Evolutionary conservation across 805 yeast species (phyloP).

Genomic region (Lachancea fermentati): DNA sequence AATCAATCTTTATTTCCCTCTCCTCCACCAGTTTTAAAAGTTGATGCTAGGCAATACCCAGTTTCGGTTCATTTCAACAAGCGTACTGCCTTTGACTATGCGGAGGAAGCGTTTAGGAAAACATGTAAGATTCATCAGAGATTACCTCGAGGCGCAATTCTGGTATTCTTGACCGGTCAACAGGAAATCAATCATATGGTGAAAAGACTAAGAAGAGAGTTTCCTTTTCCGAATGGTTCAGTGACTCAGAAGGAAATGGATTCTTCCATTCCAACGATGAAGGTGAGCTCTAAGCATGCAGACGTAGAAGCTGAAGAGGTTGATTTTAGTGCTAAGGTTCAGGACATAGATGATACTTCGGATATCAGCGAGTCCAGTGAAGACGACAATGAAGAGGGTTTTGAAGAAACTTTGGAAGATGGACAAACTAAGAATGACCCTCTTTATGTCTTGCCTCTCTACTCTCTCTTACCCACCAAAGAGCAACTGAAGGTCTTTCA

Average conservation of each 20-base stretch:
- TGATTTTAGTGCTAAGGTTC: constrained; percentile 54
- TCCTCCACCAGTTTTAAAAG: constrained; percentile 84
- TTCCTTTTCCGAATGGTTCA: constrained; percentile 42
- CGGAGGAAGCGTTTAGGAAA: constrained; percentile 81
- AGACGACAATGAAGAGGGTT: constrained; percentile 47
- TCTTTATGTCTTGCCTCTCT: constrained; percentile 83
- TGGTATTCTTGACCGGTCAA: constrained; percentile 90
- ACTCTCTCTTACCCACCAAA: constrained; percentile 86
- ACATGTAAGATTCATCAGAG: constrained; percentile 79
- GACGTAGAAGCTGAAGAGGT: constrained; percentile 85
- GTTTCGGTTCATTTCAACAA: constrained; percentile 87
- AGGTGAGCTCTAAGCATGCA: constrained; percentile 51
- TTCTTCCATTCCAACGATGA: constrained; percentile 39
- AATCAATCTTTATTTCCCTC: constrained; percentile 58
- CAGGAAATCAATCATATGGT: constrained; percentile 81
- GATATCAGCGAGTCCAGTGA: constrained; percentile 34
- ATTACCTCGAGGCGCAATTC: constrained; percentile 90
- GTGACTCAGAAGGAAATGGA: constrained; percentile 23
- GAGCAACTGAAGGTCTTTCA: constrained; percentile 93
- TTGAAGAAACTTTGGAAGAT: constrained; percentile 64
- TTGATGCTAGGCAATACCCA: constrained; percentile 91
- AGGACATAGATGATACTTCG: constrained; percentile 31
- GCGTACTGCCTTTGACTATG: constrained; percentile 69
- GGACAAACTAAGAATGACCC: constrained; percentile 74
- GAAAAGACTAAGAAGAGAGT: constrained; percentile 58